These are phyloP conservation scores for Sporothrix dimorphospora DNA, from an alignment of 2,329 filamentous ascomycete genomes.

Conservation along the genomic window DNA sequence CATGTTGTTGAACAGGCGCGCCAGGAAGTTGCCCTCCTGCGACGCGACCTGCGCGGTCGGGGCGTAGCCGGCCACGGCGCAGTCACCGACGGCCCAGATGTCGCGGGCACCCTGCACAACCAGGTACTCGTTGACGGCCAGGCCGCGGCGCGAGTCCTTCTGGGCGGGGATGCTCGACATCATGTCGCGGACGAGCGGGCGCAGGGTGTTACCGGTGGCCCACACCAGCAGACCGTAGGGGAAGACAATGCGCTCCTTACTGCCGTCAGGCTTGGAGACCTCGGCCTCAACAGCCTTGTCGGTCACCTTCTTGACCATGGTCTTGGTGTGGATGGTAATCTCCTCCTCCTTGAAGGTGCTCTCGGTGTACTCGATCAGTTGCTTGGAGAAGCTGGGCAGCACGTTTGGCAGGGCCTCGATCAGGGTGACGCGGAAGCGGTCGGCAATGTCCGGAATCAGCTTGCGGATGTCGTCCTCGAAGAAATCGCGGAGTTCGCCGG, in stretches of 20 bases:
- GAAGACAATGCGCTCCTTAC: slow-evolving; percentile 78
- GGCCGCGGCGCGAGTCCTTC: slow-evolving; percentile 89
- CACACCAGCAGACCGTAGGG: slow-evolving; percentile 96
- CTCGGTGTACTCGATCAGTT: slow-evolving; percentile 98
- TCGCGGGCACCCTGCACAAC: slow-evolving; percentile 97
- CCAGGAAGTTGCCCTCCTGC: slow-evolving; percentile 94
- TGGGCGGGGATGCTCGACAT: slow-evolving; percentile 92
- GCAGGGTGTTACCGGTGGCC: slow-evolving; percentile 95
- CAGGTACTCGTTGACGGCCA: slow-evolving; percentile 97
- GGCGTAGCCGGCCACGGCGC: slow-evolving; percentile 94
- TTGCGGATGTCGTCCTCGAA: slow-evolving; percentile 98
- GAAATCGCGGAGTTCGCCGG: slow-evolving; percentile 97
- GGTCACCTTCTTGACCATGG: slow-evolving; percentile 97
- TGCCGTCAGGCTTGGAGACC: slow-evolving; percentile 76
- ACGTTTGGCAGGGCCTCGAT: slow-evolving; percentile 97
- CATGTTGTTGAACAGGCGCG: slow-evolving; percentile 97
- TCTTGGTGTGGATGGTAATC: slow-evolving; percentile 97
- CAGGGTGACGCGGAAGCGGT: slow-evolving; percentile 95
- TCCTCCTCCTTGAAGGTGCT: slow-evolving; percentile 98
- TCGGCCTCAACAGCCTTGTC: slow-evolving; percentile 92
- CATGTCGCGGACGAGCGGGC: slow-evolving; percentile 85
- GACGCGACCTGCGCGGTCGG: slow-evolving; percentile 95
- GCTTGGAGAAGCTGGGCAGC: slow-evolving; percentile 97
- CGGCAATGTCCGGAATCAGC: slow-evolving; percentile 92
- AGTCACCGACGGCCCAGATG: slow-evolving; percentile 98